These are phyloP conservation scores for Paracorniculantispora psalliotae DNA, from an alignment of 2,329 filamentous ascomycete species.

Conservation along the genomic window DNA sequence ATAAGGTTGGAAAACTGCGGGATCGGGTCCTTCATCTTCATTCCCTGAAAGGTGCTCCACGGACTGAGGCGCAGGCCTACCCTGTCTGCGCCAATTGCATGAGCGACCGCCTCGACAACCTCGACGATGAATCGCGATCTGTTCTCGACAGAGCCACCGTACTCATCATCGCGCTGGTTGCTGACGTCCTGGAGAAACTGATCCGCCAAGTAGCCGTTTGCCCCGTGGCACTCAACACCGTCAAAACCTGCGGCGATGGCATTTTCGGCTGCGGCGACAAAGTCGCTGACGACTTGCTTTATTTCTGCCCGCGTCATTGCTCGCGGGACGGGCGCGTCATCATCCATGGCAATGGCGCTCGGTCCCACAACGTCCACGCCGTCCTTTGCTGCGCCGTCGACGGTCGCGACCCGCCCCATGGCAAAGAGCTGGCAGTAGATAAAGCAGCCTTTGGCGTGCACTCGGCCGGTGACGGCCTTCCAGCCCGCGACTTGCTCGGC, in stretches of 20 bases:
- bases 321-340: conserved; percentile 45
- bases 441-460: conserved; percentile 55
- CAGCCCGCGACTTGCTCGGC: conserved; percentile 51
- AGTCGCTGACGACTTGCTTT: conserved; percentile 53
- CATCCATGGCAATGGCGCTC: conserved; percentile 29
- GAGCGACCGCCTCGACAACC: conserved; percentile 33
- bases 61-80: conserved; percentile 44
- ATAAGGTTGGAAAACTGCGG: conserved; percentile 23
- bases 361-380: conserved; percentile 35
- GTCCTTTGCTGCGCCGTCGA: conserved; percentile 21
- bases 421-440: conserved; percentile 62
- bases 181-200: conserved; percentile 50
- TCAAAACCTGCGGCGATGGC: conserved; percentile 61
- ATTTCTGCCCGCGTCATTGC: conserved; percentile 64
- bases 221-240: conserved; percentile 54
- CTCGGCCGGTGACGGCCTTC: conserved; percentile 54
- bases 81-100: conserved; percentile 40
- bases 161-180: conserved; percentile 45
- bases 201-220: conserved; percentile 54
- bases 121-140: conserved; percentile 43
- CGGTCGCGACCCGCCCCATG: conserved; percentile 43
- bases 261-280: conserved; percentile 45
- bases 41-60: conserved; percentile 23
- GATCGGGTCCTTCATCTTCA: conserved; percentile 18
- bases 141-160: conserved; percentile 47